A percentile compares a stretch with the other conserved stretches of the same genome.
These are phyloP conservation scores for Trichoderma sp. DNA, from an alignment of 2,329 filamentous ascomycete genomes.

Conservation along the genomic window DNA sequence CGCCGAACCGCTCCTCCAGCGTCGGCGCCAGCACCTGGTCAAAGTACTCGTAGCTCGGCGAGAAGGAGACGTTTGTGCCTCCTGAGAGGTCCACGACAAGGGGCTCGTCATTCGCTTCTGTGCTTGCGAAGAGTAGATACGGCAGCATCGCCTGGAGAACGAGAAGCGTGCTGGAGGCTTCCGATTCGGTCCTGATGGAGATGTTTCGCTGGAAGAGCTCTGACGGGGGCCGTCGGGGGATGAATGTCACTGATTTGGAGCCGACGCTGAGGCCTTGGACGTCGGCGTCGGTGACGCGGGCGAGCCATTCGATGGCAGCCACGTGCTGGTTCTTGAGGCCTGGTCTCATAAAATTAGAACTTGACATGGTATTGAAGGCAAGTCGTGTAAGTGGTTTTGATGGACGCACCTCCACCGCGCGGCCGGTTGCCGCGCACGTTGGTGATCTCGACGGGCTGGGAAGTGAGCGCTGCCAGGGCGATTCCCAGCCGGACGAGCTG, in stretches of 20 bases:
- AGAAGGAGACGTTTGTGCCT: conserved; percentile 62
- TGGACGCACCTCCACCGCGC: conserved; percentile 36
- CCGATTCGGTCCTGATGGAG: conserved; percentile 52
- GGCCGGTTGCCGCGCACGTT: conserved; percentile 59
- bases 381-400: background rate
- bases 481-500: conserved; percentile 62
- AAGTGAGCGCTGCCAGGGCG: conserved; percentile 58
- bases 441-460: conserved; percentile 54
- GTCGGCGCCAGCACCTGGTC: conserved; percentile 62
- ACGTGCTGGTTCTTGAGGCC: conserved; percentile 65
- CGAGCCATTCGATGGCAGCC: conserved; percentile 57
- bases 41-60: conserved; percentile 63
- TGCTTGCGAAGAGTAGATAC: conserved; percentile 58
- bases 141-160: conserved; percentile 64
- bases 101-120: conserved; percentile 43
- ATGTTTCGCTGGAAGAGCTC: conserved; percentile 48
- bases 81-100: conserved; percentile 57
- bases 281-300: conserved; percentile 53
- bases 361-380: too few relatives aligned
- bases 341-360: conserved; percentile 32
- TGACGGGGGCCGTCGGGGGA: conserved; percentile 45
- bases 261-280: conserved; percentile 55
- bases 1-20: conserved; percentile 53
- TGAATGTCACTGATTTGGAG: conserved; percentile 53
- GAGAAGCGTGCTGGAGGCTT: conserved; percentile 57